Evolutionary conservation across 2,329 filamentous ascomycete genomes (phyloP), one percentile per base, ranked within the genome.

Genomic region (Myotisia sp.): DNA sequence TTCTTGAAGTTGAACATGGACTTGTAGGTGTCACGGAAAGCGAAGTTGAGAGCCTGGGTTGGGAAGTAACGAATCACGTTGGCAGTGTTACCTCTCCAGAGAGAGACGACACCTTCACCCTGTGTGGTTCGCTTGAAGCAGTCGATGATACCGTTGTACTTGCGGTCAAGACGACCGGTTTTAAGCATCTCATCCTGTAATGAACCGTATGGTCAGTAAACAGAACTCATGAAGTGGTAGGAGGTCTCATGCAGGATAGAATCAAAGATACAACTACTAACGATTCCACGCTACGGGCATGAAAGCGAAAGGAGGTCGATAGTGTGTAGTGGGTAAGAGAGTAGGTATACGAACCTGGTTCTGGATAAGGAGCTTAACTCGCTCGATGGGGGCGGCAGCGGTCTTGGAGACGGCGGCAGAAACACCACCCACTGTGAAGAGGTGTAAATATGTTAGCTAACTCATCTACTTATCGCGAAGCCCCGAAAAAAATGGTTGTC

Each of bases 61-160:
- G 90, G 90, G 84, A 98, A 98, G 76, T 98, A 98, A 81, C 90
- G 90, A 76, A 98, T 93, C 68, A 98, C 90, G 80, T 98, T 98
- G 84, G 90, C 90, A 64, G 90, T 98, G 84, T 98, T 98, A 70
- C 90, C 90, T 78, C 90, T 79, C 90, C 90, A 98, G 58, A 98
- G 76, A 49, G 87, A 78, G 66, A 90, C 78, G 56, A 90, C 68
- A 82, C 90, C 90, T 76, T 98, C 90, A 49, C 81, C 72, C 58
- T 77, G 76, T 48, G 74, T 74, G 62, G 90, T 95, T 64, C 90
- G 83, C 58, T 70, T 71, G 80, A 98, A 98, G 76, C 90, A 95
- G 65, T 98, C 90, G 43, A 46, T 58, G 63, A 98, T 95, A 65
- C 90, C 90, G 56, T 70, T 68, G 76, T 94, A 98, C 70, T 87